These are phyloP conservation scores for Gastrolobium villosum DNA, from an alignment of 306 rosid genomes.

Conservation along the genomic window DNA sequence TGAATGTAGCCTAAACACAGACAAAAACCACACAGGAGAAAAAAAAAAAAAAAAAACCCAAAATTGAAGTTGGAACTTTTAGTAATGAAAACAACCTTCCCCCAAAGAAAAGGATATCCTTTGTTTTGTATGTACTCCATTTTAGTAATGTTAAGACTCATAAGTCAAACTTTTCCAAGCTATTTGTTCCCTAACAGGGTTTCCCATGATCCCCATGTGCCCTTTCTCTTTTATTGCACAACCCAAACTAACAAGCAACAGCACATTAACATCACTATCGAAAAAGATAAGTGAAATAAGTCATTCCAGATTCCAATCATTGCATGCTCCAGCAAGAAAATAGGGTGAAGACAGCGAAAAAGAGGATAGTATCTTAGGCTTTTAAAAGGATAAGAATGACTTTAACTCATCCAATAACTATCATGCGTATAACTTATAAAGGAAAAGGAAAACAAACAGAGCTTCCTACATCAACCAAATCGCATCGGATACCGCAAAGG, in stretches of 20 bases:
- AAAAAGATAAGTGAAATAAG: constrained; percentile 51
- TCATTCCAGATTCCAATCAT: constrained; percentile 57
- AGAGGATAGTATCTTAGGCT: constrained; percentile 51
- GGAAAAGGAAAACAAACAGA: constrained; percentile 11
- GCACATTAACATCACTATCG: constrained; percentile 49
- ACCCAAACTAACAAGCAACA: constrained; percentile 57
- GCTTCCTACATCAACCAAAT: constrained; percentile 36
- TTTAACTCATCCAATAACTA: constrained; percentile 45
- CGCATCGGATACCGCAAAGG: constrained; percentile 16
- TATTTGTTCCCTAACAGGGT: constrained; percentile 53
- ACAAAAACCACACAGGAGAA: constrained; percentile 5
- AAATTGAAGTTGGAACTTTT: constrained; percentile 31
- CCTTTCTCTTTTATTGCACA: constrained; percentile 51
- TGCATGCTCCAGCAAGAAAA: constrained; percentile 40
- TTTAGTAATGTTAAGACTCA: constrained; percentile 46
- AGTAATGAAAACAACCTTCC: constrained; percentile 33
- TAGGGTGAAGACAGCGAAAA: constrained; percentile 52
- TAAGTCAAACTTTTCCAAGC: constrained; percentile 47
- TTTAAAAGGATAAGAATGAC: constrained; percentile 46
- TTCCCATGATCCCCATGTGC: constrained; percentile 82
- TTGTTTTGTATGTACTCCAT: constrained; percentile 47
- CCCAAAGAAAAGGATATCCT: constrained; percentile 53
- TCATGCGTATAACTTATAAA: constrained; percentile 29
- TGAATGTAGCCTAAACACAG: constrained; percentile 21
- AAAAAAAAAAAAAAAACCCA: background rate